Evolutionary conservation across 2,329 filamentous ascomycete species (phyloP), one percentile per base, ranked within the genome.

Genomic region (Chaetomium sp.): DNA sequence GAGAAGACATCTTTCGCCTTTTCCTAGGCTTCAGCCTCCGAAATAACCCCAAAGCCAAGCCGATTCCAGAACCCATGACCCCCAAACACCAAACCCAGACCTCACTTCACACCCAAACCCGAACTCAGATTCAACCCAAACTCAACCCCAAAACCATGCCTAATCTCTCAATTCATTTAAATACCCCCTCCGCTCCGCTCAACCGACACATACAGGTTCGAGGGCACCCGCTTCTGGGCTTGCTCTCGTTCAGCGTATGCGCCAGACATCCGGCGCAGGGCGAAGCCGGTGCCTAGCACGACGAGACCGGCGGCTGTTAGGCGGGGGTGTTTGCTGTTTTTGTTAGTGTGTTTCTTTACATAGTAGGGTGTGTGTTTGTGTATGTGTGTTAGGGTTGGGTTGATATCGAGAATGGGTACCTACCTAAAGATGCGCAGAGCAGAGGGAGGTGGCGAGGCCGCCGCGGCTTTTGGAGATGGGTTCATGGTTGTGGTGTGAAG

Each of bases 161-260:
- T 27, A 27, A 27, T 27, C 19, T 27, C 19, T 27, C 19, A 27
- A 27, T 27, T 27, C 40, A 12, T 42, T n/a, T 58, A 77, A 42
- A 76, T 66, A 0, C 74, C 74, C 1, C 74, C 75, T 3, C 78
- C 78, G 62, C 77, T 80, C 32, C 78, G 73, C 53, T 80, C 77
- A 54, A 80, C 77, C 54, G 71, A 75, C 54, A 80, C 77, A 64
- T 79, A 76, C 49, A 74, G 69, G 58, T 72, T 72, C 32, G 69
- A 68, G 4, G 66, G 63, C 40, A 67, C 66, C 55, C 61, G 61
- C 63, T 69, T 70, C 68, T 77, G 74, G 41, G 71, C 71, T 36
- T 67, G 56, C 61, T 79, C 76, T 68, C 78, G 78, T 54, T 68
- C 66, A 41, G 65, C 67, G 34, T 76, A 59, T 4, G 68, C 66